A percentile compares a stretch with the other conserved stretches of the same genome.
These are phyloP conservation scores for Scortechinia acanthostroma DNA, from an alignment of 2,329 filamentous ascomycete genomes.

Conservation along the genomic window DNA sequence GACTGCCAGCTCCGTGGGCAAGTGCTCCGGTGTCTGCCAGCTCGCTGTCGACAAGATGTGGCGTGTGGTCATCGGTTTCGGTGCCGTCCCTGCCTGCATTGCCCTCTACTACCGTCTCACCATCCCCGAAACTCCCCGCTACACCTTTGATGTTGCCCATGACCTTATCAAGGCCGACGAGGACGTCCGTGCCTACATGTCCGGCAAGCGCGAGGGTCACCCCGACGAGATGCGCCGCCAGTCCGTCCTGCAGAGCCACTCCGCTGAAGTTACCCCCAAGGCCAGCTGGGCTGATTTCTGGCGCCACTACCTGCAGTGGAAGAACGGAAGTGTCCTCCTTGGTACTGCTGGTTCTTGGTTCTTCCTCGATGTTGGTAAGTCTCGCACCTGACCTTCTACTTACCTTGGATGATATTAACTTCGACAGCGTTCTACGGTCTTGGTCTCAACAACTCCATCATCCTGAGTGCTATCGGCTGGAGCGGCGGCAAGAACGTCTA, in stretches of 20 bases:
- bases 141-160: slow-evolving; percentile 75
- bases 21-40: slow-evolving; percentile 57
- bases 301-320: slow-evolving; percentile 63
- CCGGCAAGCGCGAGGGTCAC: slow-evolving; percentile 48
- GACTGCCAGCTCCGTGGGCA: slow-evolving; percentile 35
- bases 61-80: slow-evolving; percentile 74
- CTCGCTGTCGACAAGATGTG: slow-evolving; percentile 83
- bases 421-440: slow-evolving; percentile 65
- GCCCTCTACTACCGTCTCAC: slow-evolving; percentile 77
- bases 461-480: slow-evolving; percentile 68
- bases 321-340: slow-evolving; percentile 65
- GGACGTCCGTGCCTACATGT: slow-evolving; percentile 70
- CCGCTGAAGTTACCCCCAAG: slow-evolving; percentile 50
- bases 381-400: slow-evolving; percentile 16
- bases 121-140: slow-evolving; percentile 81
- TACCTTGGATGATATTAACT: slow-evolving; percentile 22
- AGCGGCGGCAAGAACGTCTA: slow-evolving; percentile 55
- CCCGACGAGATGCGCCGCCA: slow-evolving; percentile 64
- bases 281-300: slow-evolving; percentile 68
- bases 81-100: slow-evolving; percentile 72
- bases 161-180: slow-evolving; percentile 69
- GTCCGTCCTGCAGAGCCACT: too few relatives aligned
- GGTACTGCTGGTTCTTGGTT: slow-evolving; percentile 85
- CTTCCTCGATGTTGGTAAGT: slow-evolving; percentile 60
- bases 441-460: slow-evolving; percentile 69